Percentiles rank a stretch among this genome's conserved stretches.
phyloP scores from a whole-genome alignment of 768 basidiomycete genomes.

The Phaffia australis region DNA sequence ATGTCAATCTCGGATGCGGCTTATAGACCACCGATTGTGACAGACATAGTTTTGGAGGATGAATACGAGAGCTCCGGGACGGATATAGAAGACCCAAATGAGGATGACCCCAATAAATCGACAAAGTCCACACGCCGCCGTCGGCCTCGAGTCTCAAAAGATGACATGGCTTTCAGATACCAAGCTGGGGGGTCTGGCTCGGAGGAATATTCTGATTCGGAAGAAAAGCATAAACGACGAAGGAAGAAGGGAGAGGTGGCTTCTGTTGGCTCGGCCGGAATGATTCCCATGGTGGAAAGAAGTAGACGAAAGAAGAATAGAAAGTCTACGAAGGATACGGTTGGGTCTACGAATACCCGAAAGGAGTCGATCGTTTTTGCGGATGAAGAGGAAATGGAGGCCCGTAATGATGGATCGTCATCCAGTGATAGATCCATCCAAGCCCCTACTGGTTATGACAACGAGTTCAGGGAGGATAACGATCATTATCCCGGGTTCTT shows the following conservation, averaged over 20 bases:
- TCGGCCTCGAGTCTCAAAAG: constrained; percentile 14
- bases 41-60: not conserved
- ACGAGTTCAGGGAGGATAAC: not conserved
- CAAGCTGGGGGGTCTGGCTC: constrained; percentile 29
- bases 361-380: constrained; percentile 7
- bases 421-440: not conserved
- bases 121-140: constrained; percentile 15
- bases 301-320: constrained; percentile 40
- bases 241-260: constrained; percentile 42
- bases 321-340: constrained; percentile 29
- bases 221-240: constrained; percentile 40
- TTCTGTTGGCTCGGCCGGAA: constrained; percentile 31
- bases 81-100: constrained; percentile 8
- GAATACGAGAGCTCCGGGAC: not conserved
- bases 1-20: not conserved
- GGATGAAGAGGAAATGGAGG: constrained; percentile 27
- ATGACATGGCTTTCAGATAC: constrained; percentile 34
- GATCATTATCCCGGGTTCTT: too few relatives aligned
- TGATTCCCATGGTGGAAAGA: constrained; percentile 23
- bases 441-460: too few relatives aligned
- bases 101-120: constrained; percentile 11
- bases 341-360: not conserved
- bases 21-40: not conserved
- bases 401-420: constrained; percentile 26
- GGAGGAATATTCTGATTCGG: constrained; percentile 48